Evolutionary conservation across 1,139 yeast species (phyloP).

Genomic region (Diutina ranongensis): DNA sequence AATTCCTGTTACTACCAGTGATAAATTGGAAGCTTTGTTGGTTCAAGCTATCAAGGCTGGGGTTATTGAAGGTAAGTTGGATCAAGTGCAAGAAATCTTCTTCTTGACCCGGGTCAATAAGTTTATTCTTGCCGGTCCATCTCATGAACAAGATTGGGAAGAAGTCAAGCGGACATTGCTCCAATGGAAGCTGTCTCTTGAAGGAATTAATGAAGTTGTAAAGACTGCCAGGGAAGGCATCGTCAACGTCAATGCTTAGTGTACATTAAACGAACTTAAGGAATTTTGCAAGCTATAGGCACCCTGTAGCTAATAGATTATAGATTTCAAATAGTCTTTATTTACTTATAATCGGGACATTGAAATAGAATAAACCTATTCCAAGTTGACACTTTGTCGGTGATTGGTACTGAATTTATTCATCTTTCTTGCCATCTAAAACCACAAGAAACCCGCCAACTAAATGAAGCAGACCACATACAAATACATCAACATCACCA

Average conservation of each 20-base stretch:
- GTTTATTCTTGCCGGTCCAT: slow-evolving; percentile 29
- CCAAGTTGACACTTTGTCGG: neutral
- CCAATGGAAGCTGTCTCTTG: slow-evolving; percentile 31
- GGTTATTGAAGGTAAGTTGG: slow-evolving; percentile 36
- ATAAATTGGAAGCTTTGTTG: slow-evolving; percentile 31
- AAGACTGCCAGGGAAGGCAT: slow-evolving; percentile 30
- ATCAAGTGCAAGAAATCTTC: slow-evolving; percentile 34
- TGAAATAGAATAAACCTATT: neutral
- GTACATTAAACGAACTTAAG: neutral
- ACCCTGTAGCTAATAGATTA: no score
- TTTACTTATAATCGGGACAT: neutral
- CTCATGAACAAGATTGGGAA: slow-evolving; percentile 26
- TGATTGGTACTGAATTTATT: neutral
- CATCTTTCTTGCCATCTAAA: neutral
- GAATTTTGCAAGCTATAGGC: no score
- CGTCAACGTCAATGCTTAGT: slow-evolving; percentile 5
- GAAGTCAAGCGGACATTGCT: slow-evolving; percentile 24
- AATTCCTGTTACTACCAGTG: slow-evolving; percentile 24
- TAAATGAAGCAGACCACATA: slow-evolving; percentile 86
- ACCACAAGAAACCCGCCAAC: slow-evolving; percentile 93
- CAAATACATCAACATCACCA: slow-evolving; percentile 58
- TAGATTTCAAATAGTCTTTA: no score
- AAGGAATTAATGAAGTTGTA: slow-evolving; percentile 32
- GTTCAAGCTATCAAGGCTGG: slow-evolving; percentile 34
- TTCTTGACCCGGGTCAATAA: slow-evolving; percentile 32